A percentile compares a stretch with the other conserved stretches of the same genome.
These are phyloP conservation scores for Saccharomycopsis vini DNA, from an alignment of 805 yeast genomes.

Conservation along the genomic window DNA sequence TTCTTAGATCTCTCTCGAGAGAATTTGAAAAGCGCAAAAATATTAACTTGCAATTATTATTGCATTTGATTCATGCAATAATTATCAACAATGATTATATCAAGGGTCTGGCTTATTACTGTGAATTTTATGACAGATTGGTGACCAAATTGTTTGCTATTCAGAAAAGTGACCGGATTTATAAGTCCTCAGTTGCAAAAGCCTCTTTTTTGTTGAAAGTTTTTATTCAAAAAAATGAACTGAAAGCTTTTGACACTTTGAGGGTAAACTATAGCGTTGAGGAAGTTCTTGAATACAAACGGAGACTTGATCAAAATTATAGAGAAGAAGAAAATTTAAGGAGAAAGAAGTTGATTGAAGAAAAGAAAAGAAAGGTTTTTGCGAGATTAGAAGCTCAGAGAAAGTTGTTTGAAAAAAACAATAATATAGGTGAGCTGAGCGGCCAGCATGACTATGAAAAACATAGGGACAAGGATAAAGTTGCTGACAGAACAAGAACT, in stretches of 20 bases:
- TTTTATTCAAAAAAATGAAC: background rate
- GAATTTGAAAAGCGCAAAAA: slow-evolving; percentile 40
- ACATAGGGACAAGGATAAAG: background rate
- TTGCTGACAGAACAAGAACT: slow-evolving; percentile 17
- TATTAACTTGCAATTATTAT: slow-evolving; percentile 45
- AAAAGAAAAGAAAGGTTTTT: slow-evolving; percentile 12
- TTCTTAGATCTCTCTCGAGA: background rate
- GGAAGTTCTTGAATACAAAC: background rate
- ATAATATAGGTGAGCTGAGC: slow-evolving; percentile 6
- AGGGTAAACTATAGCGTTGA: background rate
- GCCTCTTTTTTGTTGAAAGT: background rate
- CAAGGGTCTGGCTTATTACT: slow-evolving; percentile 33
- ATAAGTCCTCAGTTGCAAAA: background rate
- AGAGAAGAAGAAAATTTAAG: slow-evolving; percentile 7
- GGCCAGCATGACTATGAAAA: no score
- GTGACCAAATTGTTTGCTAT: background rate
- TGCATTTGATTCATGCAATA: slow-evolving; percentile 64
- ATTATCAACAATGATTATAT: slow-evolving; percentile 40
- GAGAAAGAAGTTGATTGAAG: slow-evolving; percentile 9
- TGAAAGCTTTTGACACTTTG: background rate
- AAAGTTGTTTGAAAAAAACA: slow-evolving; percentile 9
- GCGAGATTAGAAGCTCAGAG: slow-evolving; percentile 16
- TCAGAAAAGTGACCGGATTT: background rate
- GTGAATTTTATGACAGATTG: slow-evolving; percentile 34
- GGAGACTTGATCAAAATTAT: background rate